A percentile compares a stretch with the other conserved stretches of the same genome.
These are phyloP conservation scores for Schizosaccharomyces cryophilus DNA, from an alignment of 805 yeast genomes.

Conservation along the genomic window DNA sequence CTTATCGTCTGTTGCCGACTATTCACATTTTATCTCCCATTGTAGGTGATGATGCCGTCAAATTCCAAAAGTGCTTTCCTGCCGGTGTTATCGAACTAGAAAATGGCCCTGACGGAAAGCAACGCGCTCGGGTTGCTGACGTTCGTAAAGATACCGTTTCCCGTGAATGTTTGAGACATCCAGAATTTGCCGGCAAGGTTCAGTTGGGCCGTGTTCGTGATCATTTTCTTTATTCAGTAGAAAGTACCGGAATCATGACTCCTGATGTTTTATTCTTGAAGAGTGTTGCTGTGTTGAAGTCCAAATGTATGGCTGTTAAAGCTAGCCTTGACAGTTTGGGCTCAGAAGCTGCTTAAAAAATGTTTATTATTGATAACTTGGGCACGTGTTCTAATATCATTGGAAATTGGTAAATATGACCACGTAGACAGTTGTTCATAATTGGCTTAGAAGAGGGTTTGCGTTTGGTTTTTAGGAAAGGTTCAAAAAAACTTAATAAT, in stretches of 20 bases:
- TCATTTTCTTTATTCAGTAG: conserved; percentile 84
- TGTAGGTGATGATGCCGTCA: conserved; percentile 47
- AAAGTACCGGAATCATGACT: conserved; percentile 87
- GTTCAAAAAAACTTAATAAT: too few relatives aligned
- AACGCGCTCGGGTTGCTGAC: conserved; percentile 59
- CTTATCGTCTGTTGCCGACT: conserved; percentile 75
- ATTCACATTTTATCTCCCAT: conserved; percentile 54
- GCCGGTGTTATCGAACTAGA: conserved; percentile 70
- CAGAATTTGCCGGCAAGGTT: conserved; percentile 70
- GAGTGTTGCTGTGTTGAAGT: conserved; percentile 59
- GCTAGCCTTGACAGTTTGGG: not conserved
- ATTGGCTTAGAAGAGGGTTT: too few relatives aligned
- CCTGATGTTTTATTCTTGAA: conserved; percentile 91
- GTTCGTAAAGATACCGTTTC: conserved; percentile 91
- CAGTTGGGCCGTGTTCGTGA: conserved; percentile 76
- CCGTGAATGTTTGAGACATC: conserved; percentile 84
- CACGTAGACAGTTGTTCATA: too few relatives aligned
- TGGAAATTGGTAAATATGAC: too few relatives aligned
- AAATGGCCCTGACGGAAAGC: conserved; percentile 15
- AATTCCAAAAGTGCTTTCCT: conserved; percentile 76
- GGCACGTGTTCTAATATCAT: not conserved
- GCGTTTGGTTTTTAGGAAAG: too few relatives aligned
- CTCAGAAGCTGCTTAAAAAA: not conserved
- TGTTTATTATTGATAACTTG: not conserved
- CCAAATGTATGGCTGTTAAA: conserved; percentile 21